A percentile compares a stretch with the other conserved stretches of the same genome.
Conservation (phyloP, 1,284 basidiomycete species). For the Leccinum idahoense region DNA sequence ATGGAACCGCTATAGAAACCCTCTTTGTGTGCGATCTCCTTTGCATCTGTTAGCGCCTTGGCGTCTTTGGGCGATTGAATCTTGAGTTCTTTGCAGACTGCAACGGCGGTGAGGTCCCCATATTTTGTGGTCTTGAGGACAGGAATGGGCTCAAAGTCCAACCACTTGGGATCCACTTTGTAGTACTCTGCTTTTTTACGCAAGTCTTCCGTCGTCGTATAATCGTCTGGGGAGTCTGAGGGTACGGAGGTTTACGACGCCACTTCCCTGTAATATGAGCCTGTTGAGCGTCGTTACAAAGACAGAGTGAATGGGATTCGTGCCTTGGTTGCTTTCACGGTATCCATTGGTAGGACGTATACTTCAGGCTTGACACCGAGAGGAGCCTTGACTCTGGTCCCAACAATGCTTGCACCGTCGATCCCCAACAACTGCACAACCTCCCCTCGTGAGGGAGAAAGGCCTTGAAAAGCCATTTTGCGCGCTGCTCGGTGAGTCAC, state of each 20-base stretch:
- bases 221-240: constrained; percentile 98
- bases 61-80: constrained; percentile 94
- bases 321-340: constrained; percentile 88
- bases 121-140: too few relatives aligned
- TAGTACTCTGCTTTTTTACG: constrained; percentile 84
- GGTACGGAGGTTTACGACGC: constrained; percentile 97
- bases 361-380: constrained; percentile 82
- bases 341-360: constrained; percentile 98
- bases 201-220: constrained; percentile 84
- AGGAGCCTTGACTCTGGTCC: constrained; percentile 89
- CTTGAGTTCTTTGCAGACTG: constrained; percentile 85
- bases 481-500: constrained; percentile 88
- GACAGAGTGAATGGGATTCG: neutral
- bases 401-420: constrained; percentile 77
- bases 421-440: constrained; percentile 72
- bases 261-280: constrained; percentile 67
- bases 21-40: constrained; percentile 98
- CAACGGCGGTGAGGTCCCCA: constrained; percentile 41
- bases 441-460: constrained; percentile 66
- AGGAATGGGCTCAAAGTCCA: too few relatives aligned
- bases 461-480: constrained; percentile 97
- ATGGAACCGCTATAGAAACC: constrained; percentile 95
- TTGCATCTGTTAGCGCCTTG: constrained; percentile 92
- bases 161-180: too few relatives aligned
- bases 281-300: neutral